These are phyloP conservation scores for Inga leiocalycina DNA, from an alignment of 306 rosid genomes.

Conservation along the genomic window DNA sequence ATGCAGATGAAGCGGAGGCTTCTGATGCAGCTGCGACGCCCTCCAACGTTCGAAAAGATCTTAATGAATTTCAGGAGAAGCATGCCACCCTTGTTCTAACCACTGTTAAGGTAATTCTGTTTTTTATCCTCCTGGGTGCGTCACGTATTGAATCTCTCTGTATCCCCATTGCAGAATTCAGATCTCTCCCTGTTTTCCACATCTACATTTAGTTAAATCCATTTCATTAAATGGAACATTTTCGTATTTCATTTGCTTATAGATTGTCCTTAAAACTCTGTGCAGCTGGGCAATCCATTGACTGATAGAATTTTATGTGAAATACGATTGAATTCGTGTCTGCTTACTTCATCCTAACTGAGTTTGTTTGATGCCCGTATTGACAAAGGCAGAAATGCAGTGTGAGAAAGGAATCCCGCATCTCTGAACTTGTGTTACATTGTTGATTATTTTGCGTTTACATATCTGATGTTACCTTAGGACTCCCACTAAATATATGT, in stretches of 20 bases:
- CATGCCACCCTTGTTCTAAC: conserved; percentile 93
- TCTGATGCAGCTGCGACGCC: conserved; percentile 60
- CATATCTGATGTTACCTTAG: conserved; percentile 29
- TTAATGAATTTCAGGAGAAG: conserved; percentile 92
- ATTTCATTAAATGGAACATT: not conserved
- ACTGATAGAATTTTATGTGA: not conserved
- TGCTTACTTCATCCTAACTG: not conserved
- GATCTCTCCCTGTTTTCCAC: not conserved
- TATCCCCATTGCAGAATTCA: not conserved
- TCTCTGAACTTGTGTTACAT: not conserved
- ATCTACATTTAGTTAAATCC: not conserved
- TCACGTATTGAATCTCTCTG: not conserved
- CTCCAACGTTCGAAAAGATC: conserved; percentile 92
- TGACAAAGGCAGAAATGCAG: not conserved
- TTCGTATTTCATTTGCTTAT: not conserved
- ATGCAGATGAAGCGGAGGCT: conserved; percentile 72
- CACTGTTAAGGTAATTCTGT: conserved; percentile 71
- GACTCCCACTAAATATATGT: conserved; percentile 19
- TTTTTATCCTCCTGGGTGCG: not conserved
- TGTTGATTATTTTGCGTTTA: conserved; percentile 19
- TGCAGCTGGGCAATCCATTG: not conserved
- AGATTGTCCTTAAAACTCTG: not conserved
- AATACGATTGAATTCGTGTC: not conserved
- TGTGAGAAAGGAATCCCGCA: not conserved
- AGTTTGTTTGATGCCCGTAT: not conserved